Conservation (phyloP, 2,329 filamentous ascomycete species). For the Epichloe gansuensis region DNA sequence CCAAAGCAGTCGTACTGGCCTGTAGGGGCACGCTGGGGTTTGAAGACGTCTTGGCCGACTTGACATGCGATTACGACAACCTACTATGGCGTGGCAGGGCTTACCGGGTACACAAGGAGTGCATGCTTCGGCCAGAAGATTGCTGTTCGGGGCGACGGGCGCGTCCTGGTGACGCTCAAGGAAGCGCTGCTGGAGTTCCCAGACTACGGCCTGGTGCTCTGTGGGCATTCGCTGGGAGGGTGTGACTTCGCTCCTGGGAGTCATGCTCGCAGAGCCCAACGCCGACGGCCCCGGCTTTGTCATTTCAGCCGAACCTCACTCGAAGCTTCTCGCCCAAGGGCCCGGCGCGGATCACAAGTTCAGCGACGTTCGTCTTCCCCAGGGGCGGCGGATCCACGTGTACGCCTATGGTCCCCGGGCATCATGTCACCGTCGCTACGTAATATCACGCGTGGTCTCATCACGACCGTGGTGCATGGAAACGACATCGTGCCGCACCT, state of each 20-base stretch:
- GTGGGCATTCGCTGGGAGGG: constrained; percentile 59
- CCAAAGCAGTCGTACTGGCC: constrained; percentile 59
- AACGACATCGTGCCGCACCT: constrained; percentile 63
- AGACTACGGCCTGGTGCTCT: constrained; percentile 58
- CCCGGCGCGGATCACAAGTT: constrained; percentile 15
- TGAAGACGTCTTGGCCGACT: constrained; percentile 60
- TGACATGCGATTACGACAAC: constrained; percentile 63
- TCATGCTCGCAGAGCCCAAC: constrained; percentile 56
- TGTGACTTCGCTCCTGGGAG: constrained; percentile 57
- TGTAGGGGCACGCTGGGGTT: constrained; percentile 62
- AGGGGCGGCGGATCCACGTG: constrained; percentile 62
- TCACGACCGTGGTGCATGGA: constrained; percentile 63
- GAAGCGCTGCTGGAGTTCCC: constrained; percentile 53
- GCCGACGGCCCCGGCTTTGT: constrained; percentile 45
- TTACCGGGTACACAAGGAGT: constrained; percentile 64
- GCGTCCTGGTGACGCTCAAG: constrained; percentile 53
- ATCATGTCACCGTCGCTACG: constrained; percentile 60
- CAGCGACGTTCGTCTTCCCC: constrained; percentile 41
- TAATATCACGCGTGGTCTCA: constrained; percentile 57
- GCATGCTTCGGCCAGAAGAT: constrained; percentile 55
- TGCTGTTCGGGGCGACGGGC: constrained; percentile 57
- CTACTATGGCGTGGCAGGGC: constrained; percentile 48
- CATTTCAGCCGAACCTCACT: constrained; percentile 41
- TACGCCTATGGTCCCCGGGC: constrained; percentile 68
- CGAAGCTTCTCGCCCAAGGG: constrained; percentile 25